Percentiles rank a stretch among this genome's conserved stretches.
Conservation (phyloP, 176 grass and related monocot species). For the Echinochloa phyllopogon region DNA sequence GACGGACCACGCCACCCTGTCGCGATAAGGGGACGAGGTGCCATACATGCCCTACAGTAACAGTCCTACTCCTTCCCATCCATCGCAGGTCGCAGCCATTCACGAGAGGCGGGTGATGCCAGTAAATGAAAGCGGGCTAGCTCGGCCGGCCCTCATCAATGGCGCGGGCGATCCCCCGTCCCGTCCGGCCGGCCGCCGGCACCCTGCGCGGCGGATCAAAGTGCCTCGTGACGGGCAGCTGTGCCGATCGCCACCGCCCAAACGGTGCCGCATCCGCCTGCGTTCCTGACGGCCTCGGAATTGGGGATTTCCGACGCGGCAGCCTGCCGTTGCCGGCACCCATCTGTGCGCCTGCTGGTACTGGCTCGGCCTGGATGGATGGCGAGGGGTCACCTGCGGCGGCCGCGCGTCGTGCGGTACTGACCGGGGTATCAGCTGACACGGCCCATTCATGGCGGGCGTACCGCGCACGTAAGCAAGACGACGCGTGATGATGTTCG, state of each 20-base stretch:
- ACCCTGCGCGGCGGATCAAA: neutral
- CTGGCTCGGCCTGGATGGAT: neutral
- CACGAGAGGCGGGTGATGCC: slow-evolving; percentile 9
- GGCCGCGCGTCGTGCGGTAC: neutral
- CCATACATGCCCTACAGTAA: neutral
- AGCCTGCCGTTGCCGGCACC: neutral
- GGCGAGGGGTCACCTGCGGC: no score
- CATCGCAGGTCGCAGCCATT: neutral
- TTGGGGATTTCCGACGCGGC: no score
- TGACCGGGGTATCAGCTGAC: neutral
- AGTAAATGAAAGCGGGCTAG: neutral
- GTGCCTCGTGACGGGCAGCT: slow-evolving; percentile 19
- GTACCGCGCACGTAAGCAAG: neutral
- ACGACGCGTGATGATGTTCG: slow-evolving; percentile 1
- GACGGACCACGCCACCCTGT: no score
- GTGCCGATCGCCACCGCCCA: neutral
- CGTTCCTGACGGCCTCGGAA: no score
- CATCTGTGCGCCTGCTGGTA: neutral
- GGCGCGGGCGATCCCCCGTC: neutral
- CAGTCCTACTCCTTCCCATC: neutral
- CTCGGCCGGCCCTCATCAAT: neutral
- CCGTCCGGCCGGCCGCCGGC: neutral
- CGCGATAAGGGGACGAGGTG: no score
- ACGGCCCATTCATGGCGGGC: neutral
- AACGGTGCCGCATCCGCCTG: no score